A percentile compares a stretch with the other conserved stretches of the same genome.
Evolutionary conservation across 805 yeast species (phyloP).

Genomic region (Saccharomyces eubayanus): DNA sequence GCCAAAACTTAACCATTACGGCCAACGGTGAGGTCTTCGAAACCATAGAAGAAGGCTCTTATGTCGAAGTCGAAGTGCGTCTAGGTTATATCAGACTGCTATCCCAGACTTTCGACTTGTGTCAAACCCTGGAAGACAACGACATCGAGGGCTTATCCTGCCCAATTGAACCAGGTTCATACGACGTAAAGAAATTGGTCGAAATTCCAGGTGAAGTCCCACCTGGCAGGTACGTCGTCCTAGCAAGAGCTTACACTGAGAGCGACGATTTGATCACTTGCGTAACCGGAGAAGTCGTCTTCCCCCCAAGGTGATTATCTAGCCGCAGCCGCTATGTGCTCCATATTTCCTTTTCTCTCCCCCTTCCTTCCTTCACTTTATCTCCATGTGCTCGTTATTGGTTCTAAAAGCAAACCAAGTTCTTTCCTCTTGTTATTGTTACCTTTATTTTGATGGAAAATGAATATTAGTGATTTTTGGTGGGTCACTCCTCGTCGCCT

Average conservation of each 20-base stretch:
- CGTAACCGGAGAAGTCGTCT: conserved; percentile 58
- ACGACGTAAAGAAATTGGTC: conserved; percentile 59
- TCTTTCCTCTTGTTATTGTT: neutral
- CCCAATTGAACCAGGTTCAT: conserved; percentile 67
- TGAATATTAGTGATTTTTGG: neutral
- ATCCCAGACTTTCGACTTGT: conserved; percentile 85
- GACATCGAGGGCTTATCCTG: conserved; percentile 56
- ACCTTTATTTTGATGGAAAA: neutral
- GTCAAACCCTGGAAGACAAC: conserved; percentile 78
- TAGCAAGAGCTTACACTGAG: conserved; percentile 82
- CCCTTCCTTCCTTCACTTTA: neutral
- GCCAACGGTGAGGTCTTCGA: conserved; percentile 60
- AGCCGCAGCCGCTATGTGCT: neutral
- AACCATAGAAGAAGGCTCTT: conserved; percentile 73
- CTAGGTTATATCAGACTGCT: conserved; percentile 85
- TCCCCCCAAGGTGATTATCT: conserved; percentile 19
- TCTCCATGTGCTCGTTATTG: neutral
- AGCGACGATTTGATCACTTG: conserved; percentile 81
- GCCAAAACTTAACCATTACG: conserved; percentile 68
- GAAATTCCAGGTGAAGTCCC: conserved; percentile 89
- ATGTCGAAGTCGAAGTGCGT: conserved; percentile 87
- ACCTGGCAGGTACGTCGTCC: conserved; percentile 82
- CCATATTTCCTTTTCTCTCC: neutral
- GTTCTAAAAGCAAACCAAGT: neutral
- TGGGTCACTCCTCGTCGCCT: neutral